These are phyloP conservation scores for Pichia kudriavzevii DNA, from an alignment of 1,139 yeast genomes.

Conservation along the genomic window DNA sequence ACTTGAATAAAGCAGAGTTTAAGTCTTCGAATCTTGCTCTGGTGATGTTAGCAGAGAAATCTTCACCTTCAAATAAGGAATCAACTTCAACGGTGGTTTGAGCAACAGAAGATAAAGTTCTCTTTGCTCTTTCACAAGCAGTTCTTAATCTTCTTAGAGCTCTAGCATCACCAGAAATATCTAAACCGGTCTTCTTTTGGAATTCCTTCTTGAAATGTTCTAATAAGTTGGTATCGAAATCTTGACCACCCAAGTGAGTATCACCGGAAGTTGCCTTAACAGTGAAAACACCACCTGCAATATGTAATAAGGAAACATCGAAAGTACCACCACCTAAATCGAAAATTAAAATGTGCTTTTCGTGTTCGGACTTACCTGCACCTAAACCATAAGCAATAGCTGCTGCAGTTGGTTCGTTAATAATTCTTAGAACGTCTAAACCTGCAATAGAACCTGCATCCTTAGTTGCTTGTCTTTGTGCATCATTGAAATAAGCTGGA, in stretches of 20 bases:
- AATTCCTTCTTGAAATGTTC: constrained; percentile 91
- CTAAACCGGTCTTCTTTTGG: constrained; percentile 95
- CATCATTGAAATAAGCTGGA: constrained; percentile 96
- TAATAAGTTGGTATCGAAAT: constrained; percentile 93
- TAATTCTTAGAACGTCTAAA: constrained; percentile 90
- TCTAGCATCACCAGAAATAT: constrained; percentile 86
- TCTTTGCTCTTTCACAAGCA: constrained; percentile 89
- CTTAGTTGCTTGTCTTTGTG: constrained; percentile 98
- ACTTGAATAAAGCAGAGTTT: constrained; percentile 77
- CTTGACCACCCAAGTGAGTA: constrained; percentile 99
- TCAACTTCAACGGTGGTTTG: constrained; percentile 84
- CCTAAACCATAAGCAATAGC: constrained; percentile 98
- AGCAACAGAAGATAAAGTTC: constrained; percentile 79
- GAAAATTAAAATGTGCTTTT: constrained; percentile 85
- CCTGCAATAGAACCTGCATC: constrained; percentile 98
- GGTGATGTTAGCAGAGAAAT: constrained; percentile 74
- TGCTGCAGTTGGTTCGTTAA: constrained; percentile 97
- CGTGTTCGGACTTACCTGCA: constrained; percentile 49
- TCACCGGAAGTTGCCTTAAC: constrained; percentile 99
- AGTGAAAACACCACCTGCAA: constrained; percentile 98
- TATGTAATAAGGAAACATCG: constrained; percentile 93
- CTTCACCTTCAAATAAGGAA: constrained; percentile 73
- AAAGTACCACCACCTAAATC: constrained; percentile 99
- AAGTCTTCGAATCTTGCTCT: constrained; percentile 91
- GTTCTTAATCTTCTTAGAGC: constrained; percentile 91